Conservation (phyloP, 2,329 filamentous ascomycete genomes). For the Periconia sp. region DNA sequence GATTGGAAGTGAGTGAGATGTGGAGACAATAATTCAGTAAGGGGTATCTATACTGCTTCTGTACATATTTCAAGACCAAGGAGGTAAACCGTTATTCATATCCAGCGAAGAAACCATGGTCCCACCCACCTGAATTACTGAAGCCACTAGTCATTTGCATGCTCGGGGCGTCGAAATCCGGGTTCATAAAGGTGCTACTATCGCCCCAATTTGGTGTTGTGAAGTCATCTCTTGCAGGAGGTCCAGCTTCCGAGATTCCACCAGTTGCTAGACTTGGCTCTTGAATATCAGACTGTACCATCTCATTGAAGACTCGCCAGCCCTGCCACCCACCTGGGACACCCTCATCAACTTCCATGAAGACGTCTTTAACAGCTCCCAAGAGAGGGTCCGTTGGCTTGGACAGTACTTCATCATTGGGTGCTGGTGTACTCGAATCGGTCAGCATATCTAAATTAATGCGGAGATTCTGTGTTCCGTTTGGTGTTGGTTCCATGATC, state of each 20-base stretch:
- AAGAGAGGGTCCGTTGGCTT: constrained; percentile 17
- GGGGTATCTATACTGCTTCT: too few species aligned
- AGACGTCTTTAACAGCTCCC: constrained; percentile 34
- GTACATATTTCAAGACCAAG: too few species aligned
- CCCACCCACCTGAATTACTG: constrained; percentile 13
- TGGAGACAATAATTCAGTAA: not conserved
- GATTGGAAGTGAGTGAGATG: not conserved
- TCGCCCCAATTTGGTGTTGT: constrained; percentile 8
- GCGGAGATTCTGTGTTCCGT: constrained; percentile 6
- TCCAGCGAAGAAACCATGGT: constrained; percentile 24
- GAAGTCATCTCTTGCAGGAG: constrained; percentile 3
- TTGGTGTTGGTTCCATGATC: constrained; percentile 16
- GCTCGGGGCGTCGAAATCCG: constrained; percentile 6
- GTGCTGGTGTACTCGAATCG: not conserved
- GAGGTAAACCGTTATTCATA: constrained; percentile 21
- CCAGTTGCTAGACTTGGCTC: constrained; percentile 7
- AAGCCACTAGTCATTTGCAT: constrained; percentile 10
- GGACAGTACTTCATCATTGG: not conserved
- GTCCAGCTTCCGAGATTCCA: constrained; percentile 15
- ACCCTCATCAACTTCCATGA: constrained; percentile 37
- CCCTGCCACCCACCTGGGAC: constrained; percentile 34
- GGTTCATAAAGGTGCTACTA: not conserved
- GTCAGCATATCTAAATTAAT: constrained; percentile 14
- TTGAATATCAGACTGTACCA: constrained; percentile 26
- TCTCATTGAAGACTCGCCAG: constrained; percentile 35